These are phyloP conservation scores for Trametes villosa DNA, from an alignment of 768 basidiomycete species.

Conservation along the genomic window DNA sequence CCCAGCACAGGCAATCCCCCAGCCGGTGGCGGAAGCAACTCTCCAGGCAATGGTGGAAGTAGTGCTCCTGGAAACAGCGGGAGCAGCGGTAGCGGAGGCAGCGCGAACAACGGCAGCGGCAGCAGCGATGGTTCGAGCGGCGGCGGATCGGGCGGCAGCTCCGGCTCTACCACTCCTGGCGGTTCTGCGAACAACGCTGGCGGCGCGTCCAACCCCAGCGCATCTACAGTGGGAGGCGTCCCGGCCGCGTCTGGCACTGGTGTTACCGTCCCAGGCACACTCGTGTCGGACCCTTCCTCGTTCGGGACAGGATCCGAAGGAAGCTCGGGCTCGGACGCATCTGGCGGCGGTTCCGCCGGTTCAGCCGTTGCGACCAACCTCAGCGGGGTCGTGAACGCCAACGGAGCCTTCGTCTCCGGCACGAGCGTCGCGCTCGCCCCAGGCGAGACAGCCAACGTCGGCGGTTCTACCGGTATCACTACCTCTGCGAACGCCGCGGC, in stretches of 20 bases:
- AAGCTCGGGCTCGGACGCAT: not conserved
- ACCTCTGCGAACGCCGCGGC: not conserved
- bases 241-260: not conserved
- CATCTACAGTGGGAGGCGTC: not conserved
- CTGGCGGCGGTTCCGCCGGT: constrained; percentile 1
- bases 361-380: not conserved
- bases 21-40: constrained; percentile 1
- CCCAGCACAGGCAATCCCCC: constrained; percentile 4
- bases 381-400: constrained; percentile 5
- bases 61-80: not conserved
- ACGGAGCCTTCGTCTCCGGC: constrained; percentile 18
- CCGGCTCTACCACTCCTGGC: not conserved
- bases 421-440: constrained; percentile 3
- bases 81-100: constrained; percentile 4
- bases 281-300: not conserved
- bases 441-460: constrained; percentile 5
- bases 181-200: not conserved
- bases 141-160: constrained; percentile 16
- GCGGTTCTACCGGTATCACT: not conserved
- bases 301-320: not conserved
- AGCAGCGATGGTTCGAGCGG: not conserved
- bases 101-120: constrained; percentile 1
- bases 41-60: constrained; percentile 4
- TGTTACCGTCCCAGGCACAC: not conserved
- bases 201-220: not conserved